Conservation (phyloP, 1,284 basidiomycete species). For the Porogramme epimiltina region DNA sequence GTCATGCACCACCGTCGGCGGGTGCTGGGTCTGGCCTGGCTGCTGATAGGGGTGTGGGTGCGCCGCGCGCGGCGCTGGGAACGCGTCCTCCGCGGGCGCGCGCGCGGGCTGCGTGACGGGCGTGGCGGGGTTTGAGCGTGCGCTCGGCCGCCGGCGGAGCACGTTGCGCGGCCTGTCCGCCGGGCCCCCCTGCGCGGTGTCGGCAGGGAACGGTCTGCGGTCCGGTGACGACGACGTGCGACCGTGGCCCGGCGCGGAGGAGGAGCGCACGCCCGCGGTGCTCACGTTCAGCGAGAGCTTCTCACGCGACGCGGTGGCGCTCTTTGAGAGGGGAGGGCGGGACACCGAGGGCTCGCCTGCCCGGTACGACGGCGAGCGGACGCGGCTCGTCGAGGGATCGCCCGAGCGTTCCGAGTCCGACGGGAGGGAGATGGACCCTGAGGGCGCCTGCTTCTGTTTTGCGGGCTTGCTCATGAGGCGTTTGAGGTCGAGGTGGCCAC, state of each 20-base stretch:
- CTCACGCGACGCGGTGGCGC: slow-evolving; percentile 11
- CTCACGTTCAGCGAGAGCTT: slow-evolving; percentile 14
- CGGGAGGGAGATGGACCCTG: slow-evolving; percentile 32
- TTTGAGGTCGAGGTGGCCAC: slow-evolving; percentile 38
- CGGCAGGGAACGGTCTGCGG: slow-evolving; percentile 6
- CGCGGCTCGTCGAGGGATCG: slow-evolving; percentile 12
- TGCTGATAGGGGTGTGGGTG: slow-evolving; percentile 2
- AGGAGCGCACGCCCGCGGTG: slow-evolving; percentile 6
- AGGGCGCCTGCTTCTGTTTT: slow-evolving; percentile 27
- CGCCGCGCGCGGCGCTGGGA: not conserved
- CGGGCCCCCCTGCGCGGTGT: slow-evolving; percentile 8
- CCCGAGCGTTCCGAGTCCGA: slow-evolving; percentile 32
- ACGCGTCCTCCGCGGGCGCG: slow-evolving; percentile 2
- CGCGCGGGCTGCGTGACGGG: slow-evolving; percentile 21
- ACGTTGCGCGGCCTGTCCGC: slow-evolving; percentile 40
- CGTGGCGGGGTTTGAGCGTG: slow-evolving; percentile 32
- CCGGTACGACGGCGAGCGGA: slow-evolving; percentile 7
- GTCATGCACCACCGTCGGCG: not conserved
- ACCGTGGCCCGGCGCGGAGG: slow-evolving; percentile 2
- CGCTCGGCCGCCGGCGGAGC: slow-evolving; percentile 45
- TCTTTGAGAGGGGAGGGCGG: slow-evolving; percentile 7
- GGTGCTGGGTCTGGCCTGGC: not conserved
- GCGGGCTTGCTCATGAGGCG: slow-evolving; percentile 43
- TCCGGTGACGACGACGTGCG: slow-evolving; percentile 12
- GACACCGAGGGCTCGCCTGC: slow-evolving; percentile 8